Conservation (phyloP, 1,139 yeast genomes). For the Lodderomyces orthopsilosis region DNA sequence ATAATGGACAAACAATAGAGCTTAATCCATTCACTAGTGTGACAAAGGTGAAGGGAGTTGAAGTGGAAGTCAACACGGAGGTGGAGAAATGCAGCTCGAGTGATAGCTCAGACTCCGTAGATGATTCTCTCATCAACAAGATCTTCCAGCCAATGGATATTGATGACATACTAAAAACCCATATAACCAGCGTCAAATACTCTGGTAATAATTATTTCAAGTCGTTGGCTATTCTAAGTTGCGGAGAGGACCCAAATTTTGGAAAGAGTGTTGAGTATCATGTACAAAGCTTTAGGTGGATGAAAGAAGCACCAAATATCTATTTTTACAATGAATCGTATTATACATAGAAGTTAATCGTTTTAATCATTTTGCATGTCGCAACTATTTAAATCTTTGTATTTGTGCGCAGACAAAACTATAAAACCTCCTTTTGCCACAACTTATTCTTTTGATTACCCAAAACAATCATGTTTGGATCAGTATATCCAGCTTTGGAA, state of each 20-base stretch:
- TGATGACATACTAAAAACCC: slow-evolving; percentile 5
- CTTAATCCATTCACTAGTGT: slow-evolving; percentile 1
- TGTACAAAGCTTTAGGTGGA: slow-evolving; percentile 28
- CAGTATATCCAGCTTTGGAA: slow-evolving; percentile 39
- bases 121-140: background rate
- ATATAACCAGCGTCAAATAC: slow-evolving; percentile 8
- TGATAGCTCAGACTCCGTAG: background rate
- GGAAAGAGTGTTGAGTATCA: slow-evolving; percentile 23
- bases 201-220: slow-evolving; percentile 15
- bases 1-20: background rate
- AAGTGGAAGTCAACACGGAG: background rate
- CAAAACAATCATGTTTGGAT: slow-evolving; percentile 12
- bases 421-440: too few species aligned
- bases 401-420: background rate
- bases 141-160: slow-evolving; percentile 6
- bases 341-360: slow-evolving; percentile 11
- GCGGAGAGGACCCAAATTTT: slow-evolving; percentile 32
- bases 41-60: background rate
- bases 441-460: background rate
- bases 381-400: too few species aligned
- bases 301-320: slow-evolving; percentile 29
- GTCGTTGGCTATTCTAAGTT: slow-evolving; percentile 34
- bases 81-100: background rate
- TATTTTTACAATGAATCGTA: slow-evolving; percentile 35
- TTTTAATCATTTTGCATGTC: too few species aligned